Percentiles rank a stretch among this genome's conserved stretches.
These are phyloP conservation scores for Skeletonema menzelii DNA, from an alignment of 108 stramenopile species.

Conservation along the genomic window DNA sequence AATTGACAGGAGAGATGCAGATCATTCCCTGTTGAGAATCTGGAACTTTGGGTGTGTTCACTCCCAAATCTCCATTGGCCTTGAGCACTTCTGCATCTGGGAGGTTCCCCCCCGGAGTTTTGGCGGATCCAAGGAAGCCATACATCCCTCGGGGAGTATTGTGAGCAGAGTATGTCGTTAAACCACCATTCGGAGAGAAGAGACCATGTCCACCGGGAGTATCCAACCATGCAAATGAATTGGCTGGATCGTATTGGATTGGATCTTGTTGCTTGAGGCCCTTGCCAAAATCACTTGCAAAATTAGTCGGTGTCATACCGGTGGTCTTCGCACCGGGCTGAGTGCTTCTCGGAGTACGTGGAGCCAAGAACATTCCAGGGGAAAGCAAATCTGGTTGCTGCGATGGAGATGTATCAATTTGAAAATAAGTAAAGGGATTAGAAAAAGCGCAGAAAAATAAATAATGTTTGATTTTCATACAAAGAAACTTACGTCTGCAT, in stretches of 20 bases:
- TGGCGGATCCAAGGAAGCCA: conserved; percentile 31
- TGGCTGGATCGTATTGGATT: conserved; percentile 9
- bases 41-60: conserved; percentile 24
- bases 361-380: conserved; percentile 40
- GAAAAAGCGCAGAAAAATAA: conserved; percentile 4
- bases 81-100: conserved; percentile 11
- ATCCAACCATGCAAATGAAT: conserved; percentile 77
- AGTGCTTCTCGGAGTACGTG: conserved; percentile 17
- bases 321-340: not conserved
- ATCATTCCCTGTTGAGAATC: conserved; percentile 61
- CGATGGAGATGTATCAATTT: not conserved
- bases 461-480: not conserved
- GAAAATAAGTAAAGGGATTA: not conserved
- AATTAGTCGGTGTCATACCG: conserved; percentile 75
- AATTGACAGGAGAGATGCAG: conserved; percentile 80
- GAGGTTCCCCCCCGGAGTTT: not conserved
- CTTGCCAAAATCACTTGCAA: conserved; percentile 82
- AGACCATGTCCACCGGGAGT: conserved; percentile 77
- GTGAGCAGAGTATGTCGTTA: conserved; percentile 47
- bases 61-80: conserved; percentile 38
- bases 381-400: conserved; percentile 8
- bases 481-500: not conserved
- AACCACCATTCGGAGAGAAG: conserved; percentile 76
- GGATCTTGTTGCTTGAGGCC: conserved; percentile 6
- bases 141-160: conserved; percentile 74